Evolutionary conservation across 306 rosid species (phyloP), one percentile per base, ranked within the genome.

Genomic region (Trifolium pratense): DNA sequence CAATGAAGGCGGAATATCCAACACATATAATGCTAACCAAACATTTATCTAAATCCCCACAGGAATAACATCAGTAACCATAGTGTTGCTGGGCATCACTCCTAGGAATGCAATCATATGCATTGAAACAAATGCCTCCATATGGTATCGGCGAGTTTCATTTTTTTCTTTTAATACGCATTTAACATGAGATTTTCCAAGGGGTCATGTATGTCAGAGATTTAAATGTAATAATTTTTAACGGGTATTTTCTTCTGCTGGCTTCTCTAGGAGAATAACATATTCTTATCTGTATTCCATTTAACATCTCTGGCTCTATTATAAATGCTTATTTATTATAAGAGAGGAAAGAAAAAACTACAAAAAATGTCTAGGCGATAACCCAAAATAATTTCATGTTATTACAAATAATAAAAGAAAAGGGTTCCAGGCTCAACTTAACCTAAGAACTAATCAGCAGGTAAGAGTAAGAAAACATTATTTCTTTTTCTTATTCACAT

Each of bases 401-500:
- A 48, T 9, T 73, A 68, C 31, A 26, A 26, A 16, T 4, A 39
- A 49, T 23, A 39, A 21, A 29, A 57, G 26, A 49, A 58, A 59
- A 17, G 60, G 42, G 53, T 21, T 66, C 72, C 57, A 52, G 61
- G 60, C 60, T 59, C 43, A 55, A 63, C 62, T 40, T 37, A 66
- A 72, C 58, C 34, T 31, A 71, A 68, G 34, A 73, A 65, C 71
- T 18, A 68, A 61, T 66, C 57, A 74, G 29, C 57, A 46, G 15
- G 34, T 40, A 60, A 36, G 16, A n/a, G 51, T 34, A 34, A 57
- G 70, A 61, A 53, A 53, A 52, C 42, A 43, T 36, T 42, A 43
- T 21, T 57, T 52, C 60, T 71, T 40, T 67, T 5, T 29, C 40
- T 29, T 18, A 18, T 78, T 9, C 51, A 82, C 92, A 42, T 90